These are phyloP conservation scores for Rhododendron vialii DNA, from an alignment of 148 eudicot genomes.

Conservation along the genomic window DNA sequence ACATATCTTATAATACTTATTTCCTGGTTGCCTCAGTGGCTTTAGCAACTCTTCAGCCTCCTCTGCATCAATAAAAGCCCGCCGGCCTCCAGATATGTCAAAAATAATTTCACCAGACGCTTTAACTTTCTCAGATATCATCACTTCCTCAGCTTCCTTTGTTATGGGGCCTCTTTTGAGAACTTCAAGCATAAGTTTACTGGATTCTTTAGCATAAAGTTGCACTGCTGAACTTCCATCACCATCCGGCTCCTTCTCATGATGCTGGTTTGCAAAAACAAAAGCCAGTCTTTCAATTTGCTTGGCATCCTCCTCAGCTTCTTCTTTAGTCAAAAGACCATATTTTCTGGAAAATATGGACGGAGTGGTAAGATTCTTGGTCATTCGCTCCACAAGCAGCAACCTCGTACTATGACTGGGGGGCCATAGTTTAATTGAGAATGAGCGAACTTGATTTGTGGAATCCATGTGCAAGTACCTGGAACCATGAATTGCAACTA, in stretches of 20 bases:
- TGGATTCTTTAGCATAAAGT: slow-evolving; percentile 80
- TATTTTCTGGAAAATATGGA: slow-evolving; percentile 70
- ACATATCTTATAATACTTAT: slow-evolving; percentile 53
- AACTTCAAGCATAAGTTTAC: slow-evolving; percentile 65
- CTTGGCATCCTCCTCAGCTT: slow-evolving; percentile 76
- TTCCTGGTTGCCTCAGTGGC: slow-evolving; percentile 47
- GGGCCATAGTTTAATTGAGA: slow-evolving; percentile 75
- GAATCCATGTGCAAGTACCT: slow-evolving; percentile 51
- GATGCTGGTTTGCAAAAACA: slow-evolving; percentile 52
- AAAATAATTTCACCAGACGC: slow-evolving; percentile 31
- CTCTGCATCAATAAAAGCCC: slow-evolving; percentile 52
- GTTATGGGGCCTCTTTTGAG: slow-evolving; percentile 55
- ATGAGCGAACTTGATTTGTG: slow-evolving; percentile 21
- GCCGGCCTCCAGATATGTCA: slow-evolving; percentile 61
- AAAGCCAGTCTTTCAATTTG: slow-evolving; percentile 61
- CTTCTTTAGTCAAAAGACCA: slow-evolving; percentile 64
- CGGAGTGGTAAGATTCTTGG: slow-evolving; percentile 56
- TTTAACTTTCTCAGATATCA: slow-evolving; percentile 13
- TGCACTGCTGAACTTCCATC: slow-evolving; percentile 86
- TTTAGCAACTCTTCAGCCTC: slow-evolving; percentile 58
- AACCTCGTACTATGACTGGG: slow-evolving; percentile 65
- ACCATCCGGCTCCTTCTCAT: slow-evolving; percentile 77
- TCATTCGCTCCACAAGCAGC: slow-evolving; percentile 66
- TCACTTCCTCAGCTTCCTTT: slow-evolving; percentile 28
- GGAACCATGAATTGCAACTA: slow-evolving; percentile 4